Base-by-base conservation (phyloP, 306 rosid species). In the Cucurbita argyrosperma region DNA sequence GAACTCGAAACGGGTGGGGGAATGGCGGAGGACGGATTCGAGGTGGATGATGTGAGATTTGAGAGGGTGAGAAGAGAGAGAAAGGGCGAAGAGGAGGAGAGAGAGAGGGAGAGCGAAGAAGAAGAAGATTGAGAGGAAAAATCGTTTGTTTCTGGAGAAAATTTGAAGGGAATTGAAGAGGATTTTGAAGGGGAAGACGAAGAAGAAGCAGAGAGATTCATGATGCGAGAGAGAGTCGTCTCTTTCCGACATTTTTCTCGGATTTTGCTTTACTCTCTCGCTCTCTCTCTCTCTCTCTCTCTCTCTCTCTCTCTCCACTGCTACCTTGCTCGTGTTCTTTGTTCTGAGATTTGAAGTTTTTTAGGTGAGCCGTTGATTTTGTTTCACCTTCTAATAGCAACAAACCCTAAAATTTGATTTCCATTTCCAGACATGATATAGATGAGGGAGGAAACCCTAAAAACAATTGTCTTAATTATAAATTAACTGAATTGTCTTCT, bases 1-100 rank as follows among this genome's bases (percentile, higher is more conserved):
- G 4, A 90, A 89, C 74, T 92, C 96, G 81, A 90, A 80, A 64
- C 87, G 90, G 23, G 91, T 90, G 23, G 86, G 75, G 69, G 91
- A 81, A 58, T 46, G 82, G 76, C 70, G 78, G 15, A 95, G 91
- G 70, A 92, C 78, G 76, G 86, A 79, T 19, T 92, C 96, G 19
- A 92, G 96, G 47, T 76, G 82, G 83, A 56, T 75, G 85, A 92
- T 82, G 79, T 82, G 82, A 54, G 83, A 74, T 38, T 82, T 78
- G 68, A 81, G 80, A 10, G 81, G 70, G 26, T 77, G 84, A 57
- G 90, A 79, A 74, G 59, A 58, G 81, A 85, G 76, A 60, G 88
- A 83, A 79, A 83, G 83, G 62, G 79, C 79, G 76, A 90, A 64
- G 39, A 79, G 57, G 71, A 88, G 88, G 75, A 70, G 57, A 23